These are phyloP conservation scores for Melocanna baccifera DNA, from an alignment of 176 grass and related monocot genomes.

Conservation along the genomic window DNA sequence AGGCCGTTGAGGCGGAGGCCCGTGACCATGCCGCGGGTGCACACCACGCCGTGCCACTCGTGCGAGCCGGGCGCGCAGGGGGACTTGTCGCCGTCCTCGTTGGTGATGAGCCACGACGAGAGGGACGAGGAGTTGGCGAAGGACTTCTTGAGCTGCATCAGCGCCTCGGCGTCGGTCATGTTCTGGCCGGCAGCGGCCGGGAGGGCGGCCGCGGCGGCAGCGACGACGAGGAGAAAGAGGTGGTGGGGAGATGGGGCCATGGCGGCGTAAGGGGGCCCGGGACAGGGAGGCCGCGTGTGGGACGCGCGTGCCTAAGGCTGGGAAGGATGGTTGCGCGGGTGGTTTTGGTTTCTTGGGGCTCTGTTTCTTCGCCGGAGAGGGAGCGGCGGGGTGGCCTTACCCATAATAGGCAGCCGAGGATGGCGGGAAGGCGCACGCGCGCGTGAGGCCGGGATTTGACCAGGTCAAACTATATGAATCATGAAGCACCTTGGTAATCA, in stretches of 20 bases:
- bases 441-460: background rate
- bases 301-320: conserved; percentile 38
- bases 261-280: conserved; percentile 24
- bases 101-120: conserved; percentile 57
- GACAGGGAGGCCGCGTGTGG: conserved; percentile 41
- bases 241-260: conserved; percentile 31
- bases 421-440: conserved; percentile 25
- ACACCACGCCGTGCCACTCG: conserved; percentile 72
- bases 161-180: conserved; percentile 46
- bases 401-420: conserved; percentile 43
- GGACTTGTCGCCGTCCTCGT: conserved; percentile 36
- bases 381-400: background rate
- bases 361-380: conserved; percentile 21
- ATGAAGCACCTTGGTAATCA: conserved; percentile 61
- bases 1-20: conserved; percentile 58
- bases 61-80: conserved; percentile 34
- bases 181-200: background rate
- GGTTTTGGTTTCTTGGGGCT: conserved; percentile 34
- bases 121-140: conserved; percentile 68
- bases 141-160: conserved; percentile 67
- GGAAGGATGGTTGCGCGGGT: conserved; percentile 5
- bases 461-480: background rate
- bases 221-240: conserved; percentile 11
- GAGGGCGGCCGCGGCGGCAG: background rate
- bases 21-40: conserved; percentile 36